phyloP scores from a whole-genome alignment of 768 basidiomycete species.

The Boletus rufocinnamomeus region DNA sequence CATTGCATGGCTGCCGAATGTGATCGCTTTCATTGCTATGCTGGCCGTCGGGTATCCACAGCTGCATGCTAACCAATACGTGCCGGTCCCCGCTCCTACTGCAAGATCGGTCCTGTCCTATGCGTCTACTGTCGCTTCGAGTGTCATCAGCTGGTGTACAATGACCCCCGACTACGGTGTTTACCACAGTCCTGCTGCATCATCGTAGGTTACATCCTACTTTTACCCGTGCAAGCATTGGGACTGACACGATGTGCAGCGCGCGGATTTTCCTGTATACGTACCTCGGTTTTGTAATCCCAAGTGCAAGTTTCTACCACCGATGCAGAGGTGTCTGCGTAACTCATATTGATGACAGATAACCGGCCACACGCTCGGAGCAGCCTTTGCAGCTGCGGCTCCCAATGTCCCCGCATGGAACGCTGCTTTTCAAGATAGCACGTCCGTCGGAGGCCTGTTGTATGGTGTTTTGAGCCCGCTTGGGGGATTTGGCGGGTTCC shows the following conservation, averaged over 20 bases:
- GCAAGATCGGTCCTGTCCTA: slow-evolving; percentile 43
- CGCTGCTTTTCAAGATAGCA: slow-evolving; percentile 40
- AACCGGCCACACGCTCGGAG: slow-evolving; percentile 45
- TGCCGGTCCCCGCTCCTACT: slow-evolving; percentile 40
- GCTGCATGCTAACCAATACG: slow-evolving; percentile 43
- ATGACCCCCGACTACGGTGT: slow-evolving; percentile 52
- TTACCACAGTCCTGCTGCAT: slow-evolving; percentile 53
- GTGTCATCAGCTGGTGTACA: slow-evolving; percentile 44
- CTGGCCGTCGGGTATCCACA: slow-evolving; percentile 71
- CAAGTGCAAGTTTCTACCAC: slow-evolving; percentile 37
- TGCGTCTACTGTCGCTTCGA: slow-evolving; percentile 46
- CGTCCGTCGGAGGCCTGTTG: slow-evolving; percentile 48
- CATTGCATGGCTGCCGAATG: slow-evolving; percentile 72
- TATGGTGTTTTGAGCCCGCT: slow-evolving; percentile 40
- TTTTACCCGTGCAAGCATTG: not conserved
- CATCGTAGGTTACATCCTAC: slow-evolving; percentile 46
- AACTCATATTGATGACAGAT: slow-evolving; percentile 29
- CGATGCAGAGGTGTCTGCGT: not conserved
- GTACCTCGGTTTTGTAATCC: slow-evolving; percentile 46
- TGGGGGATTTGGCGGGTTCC: slow-evolving; percentile 48
- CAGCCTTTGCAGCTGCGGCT: slow-evolving; percentile 47
- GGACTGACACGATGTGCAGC: slow-evolving; percentile 24
- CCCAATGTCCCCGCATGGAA: slow-evolving; percentile 41
- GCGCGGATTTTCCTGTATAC: slow-evolving; percentile 45
- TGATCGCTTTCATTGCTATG: slow-evolving; percentile 67